Percentiles rank a stretch among this genome's conserved stretches.
Conservation (phyloP, 148 eudicot genomes). For the Silene conica region DNA sequence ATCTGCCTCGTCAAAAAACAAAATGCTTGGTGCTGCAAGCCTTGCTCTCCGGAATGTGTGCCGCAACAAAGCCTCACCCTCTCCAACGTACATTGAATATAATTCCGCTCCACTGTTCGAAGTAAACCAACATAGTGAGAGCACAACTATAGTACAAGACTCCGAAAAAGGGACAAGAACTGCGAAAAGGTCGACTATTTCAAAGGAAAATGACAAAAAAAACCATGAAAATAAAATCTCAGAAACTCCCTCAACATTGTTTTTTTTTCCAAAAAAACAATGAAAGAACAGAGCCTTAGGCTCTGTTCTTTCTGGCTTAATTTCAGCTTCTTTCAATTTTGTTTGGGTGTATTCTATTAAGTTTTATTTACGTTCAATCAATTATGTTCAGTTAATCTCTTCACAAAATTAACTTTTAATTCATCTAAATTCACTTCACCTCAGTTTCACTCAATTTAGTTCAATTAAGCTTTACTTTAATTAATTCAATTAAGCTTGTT, state of each 20-base stretch:
- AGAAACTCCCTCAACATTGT: no score
- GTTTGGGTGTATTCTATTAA: no score
- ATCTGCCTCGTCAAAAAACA: slow-evolving; percentile 95
- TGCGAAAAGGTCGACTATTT: not conserved
- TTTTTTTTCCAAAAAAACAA: not conserved
- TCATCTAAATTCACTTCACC: no score
- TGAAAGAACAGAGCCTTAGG: no score
- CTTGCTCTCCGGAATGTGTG: slow-evolving; percentile 88
- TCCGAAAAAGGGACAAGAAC: slow-evolving; percentile 8
- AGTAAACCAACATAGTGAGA: slow-evolving; percentile 14
- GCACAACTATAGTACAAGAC: not conserved
- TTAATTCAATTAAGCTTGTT: no score
- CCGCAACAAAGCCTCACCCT: slow-evolving; percentile 90
- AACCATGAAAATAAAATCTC: not conserved
- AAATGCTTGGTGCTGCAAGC: slow-evolving; percentile 94
- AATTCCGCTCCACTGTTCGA: slow-evolving; percentile 83
- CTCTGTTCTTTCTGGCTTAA: no score
- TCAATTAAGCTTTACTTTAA: no score
- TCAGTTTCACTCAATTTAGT: no score
- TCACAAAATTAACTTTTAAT: no score
- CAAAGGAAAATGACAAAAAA: slow-evolving; percentile 8
- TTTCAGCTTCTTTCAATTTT: no score
- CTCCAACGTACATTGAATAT: slow-evolving; percentile 94
- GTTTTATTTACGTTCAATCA: no score
- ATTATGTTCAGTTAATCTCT: no score